These are phyloP conservation scores for Pythium brassicae DNA, from an alignment of 352 stramenopile genomes.

Conservation along the genomic window DNA sequence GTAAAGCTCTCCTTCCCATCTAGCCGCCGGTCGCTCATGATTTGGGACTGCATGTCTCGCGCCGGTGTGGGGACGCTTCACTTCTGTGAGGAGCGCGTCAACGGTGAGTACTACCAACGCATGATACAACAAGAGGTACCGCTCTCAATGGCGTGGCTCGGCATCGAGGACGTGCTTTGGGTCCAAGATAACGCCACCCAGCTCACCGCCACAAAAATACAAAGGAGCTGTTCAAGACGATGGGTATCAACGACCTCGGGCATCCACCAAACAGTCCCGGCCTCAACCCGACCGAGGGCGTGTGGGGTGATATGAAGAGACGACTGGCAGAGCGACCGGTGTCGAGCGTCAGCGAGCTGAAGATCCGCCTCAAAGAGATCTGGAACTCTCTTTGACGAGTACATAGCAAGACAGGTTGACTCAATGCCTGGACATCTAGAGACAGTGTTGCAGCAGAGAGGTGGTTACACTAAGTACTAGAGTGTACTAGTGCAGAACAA, in stretches of 20 bases:
- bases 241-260: neutral
- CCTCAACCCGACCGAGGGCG: conserved; percentile 1
- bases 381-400: neutral
- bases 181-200: conserved; percentile 2
- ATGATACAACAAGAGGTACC: conserved; percentile 1
- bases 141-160: neutral
- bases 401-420: neutral
- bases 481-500: neutral
- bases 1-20: neutral
- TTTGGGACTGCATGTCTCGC: neutral
- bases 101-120: conserved; percentile 1
- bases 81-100: neutral
- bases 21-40: conserved; percentile 3
- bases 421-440: neutral
- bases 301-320: neutral
- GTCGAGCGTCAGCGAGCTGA: neutral
- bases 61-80: neutral
- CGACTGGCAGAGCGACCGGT: neutral
- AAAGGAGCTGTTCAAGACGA: neutral
- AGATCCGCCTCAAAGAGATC: neutral
- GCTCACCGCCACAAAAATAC: conserved; percentile 1
- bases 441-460: neutral
- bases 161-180: neutral
- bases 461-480: conserved; percentile 2
- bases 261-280: conserved; percentile 3